Evolutionary conservation across 495 filamentous ascomycete genomes (phyloP).

Genomic region (Penicillium canariense): DNA sequence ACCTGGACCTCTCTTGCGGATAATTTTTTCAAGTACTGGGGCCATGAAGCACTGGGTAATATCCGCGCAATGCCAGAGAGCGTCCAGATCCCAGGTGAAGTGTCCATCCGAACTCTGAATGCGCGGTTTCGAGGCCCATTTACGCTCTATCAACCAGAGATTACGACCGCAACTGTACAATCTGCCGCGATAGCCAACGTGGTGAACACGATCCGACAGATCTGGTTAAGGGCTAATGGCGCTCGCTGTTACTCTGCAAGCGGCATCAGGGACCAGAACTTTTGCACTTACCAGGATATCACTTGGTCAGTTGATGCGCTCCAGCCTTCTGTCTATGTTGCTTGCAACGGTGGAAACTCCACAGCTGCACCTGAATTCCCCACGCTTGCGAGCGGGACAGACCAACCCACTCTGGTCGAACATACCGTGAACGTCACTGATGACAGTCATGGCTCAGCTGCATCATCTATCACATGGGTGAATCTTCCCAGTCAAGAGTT

Average conservation of each 20-base stretch:
- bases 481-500: background rate
- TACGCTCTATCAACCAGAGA: background rate
- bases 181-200: background rate
- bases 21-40: background rate
- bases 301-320: slow-evolving; percentile 1
- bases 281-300: background rate
- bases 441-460: background rate
- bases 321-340: background rate
- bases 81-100: background rate
- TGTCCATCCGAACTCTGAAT: background rate
- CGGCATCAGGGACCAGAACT: background rate
- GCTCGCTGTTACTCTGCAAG: background rate
- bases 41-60: background rate
- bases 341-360: background rate
- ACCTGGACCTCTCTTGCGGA: background rate
- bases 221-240: background rate
- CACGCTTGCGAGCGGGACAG: background rate
- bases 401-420: background rate
- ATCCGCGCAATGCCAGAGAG: background rate
- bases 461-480: background rate
- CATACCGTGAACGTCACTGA: background rate
- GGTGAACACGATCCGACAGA: background rate
- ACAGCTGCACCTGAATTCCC: background rate
- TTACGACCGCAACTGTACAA: background rate
- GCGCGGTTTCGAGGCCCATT: background rate